These are phyloP conservation scores for Fraxinus cuspidata DNA, from an alignment of 257 asterid species.

Conservation along the genomic window DNA sequence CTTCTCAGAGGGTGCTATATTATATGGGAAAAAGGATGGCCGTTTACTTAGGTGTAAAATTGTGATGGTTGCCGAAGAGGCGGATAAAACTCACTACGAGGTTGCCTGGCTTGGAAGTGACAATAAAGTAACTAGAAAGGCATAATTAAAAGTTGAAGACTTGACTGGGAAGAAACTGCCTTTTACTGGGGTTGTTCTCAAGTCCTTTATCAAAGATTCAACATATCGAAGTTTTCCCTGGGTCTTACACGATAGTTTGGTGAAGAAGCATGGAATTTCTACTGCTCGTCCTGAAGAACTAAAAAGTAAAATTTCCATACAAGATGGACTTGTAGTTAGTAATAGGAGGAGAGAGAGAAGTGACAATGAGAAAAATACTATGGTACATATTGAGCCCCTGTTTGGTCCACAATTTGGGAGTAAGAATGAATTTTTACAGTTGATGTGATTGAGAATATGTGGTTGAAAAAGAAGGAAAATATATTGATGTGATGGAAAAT, in stretches of 20 bases:
- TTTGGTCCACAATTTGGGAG: too few species aligned
- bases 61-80: too few species aligned
- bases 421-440: too few species aligned
- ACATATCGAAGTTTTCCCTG: slow-evolving; percentile 84
- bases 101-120: slow-evolving; percentile 77
- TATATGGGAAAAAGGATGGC: too few species aligned
- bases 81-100: slow-evolving; percentile 57
- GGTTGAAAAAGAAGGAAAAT: too few species aligned
- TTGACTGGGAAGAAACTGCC: slow-evolving; percentile 64
- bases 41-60: too few species aligned
- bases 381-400: slow-evolving; percentile 51
- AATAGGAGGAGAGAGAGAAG: slow-evolving; percentile 69
- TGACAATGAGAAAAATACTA: slow-evolving; percentile 50
- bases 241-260: slow-evolving; percentile 84
- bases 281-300: slow-evolving; percentile 63
- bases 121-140: slow-evolving; percentile 50
- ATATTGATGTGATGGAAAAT: too few species aligned
- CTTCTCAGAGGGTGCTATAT: slow-evolving; percentile 63
- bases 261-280: slow-evolving; percentile 74
- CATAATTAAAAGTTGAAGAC: slow-evolving; percentile 57
- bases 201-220: slow-evolving; percentile 85
- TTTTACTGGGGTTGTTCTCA: slow-evolving; percentile 71
- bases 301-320: slow-evolving; percentile 45
- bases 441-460: too few species aligned
- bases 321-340: slow-evolving; percentile 69